Base-by-base conservation (phyloP, 2,329 filamentous ascomycete species). In the Mycosphaerelloides madeirae region DNA sequence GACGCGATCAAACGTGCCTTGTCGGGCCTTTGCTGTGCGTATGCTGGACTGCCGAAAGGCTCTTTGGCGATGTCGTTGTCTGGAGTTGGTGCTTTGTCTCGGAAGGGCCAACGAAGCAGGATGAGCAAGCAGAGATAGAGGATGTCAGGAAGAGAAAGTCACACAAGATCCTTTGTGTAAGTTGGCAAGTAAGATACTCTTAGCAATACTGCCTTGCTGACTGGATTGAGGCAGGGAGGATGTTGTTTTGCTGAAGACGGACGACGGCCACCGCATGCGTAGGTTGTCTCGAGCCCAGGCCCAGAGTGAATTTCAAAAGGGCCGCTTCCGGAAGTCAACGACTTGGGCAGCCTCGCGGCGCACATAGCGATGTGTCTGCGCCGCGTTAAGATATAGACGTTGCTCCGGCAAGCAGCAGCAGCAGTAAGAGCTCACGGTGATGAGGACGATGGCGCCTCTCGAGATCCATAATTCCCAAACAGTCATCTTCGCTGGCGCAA, bases 91-190 rank as follows among this genome's bases (percentile, higher is more conserved):
- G 53, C 59, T 62, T 62, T 62, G 59, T 62, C 55, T 61, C 56
- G 58, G 52, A 29, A 32, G 45, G 48, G 46, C 33, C 49, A 46
- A 58, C 59, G 56, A 49, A 49, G 46, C 50, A 35, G 43, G 50
- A 48, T 36, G 38, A 47, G 52, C 51, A 59, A 55, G 58, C 52
- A 52, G 53, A 58, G 51, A 54, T 52, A 55, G 55, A 56, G 56
- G 51, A 53, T 48, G 49, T 50, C 47, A 45, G 53, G 50, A 48
- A 56, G 50, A n/a, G n/a, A n/a, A 48, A 53, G 54, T 60, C 53
- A 54, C 53, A 61, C 59, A 55, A 56, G 58, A 55, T 60, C 49
- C 60, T 63, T 63, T 63, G 60, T 63, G 58, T 44, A 45, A 56
- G 55, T 36, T 52, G 51, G 50, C 45, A 43, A 48, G 31, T 49